These are phyloP conservation scores for Malassezia pachydermatis DNA, from an alignment of 1,284 basidiomycete species.

Conservation along the genomic window DNA sequence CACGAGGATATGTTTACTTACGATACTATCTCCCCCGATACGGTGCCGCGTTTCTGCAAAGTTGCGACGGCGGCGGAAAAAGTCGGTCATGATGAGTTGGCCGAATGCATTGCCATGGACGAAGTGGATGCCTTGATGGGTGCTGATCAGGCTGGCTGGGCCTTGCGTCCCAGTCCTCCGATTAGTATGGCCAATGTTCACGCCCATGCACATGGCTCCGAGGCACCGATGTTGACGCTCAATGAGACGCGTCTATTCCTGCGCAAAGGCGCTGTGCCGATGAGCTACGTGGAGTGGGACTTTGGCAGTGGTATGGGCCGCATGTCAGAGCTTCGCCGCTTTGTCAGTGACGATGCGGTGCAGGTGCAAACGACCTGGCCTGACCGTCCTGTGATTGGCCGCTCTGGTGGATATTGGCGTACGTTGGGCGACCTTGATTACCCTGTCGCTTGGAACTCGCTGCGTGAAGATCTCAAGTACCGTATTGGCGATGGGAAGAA, in stretches of 20 bases:
- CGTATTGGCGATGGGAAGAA: slow-evolving; percentile 8
- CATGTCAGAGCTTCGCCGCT: slow-evolving; percentile 24
- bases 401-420: slow-evolving; percentile 34
- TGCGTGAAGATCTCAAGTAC: slow-evolving; percentile 26
- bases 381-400: slow-evolving; percentile 24
- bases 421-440: slow-evolving; percentile 30
- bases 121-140: slow-evolving; percentile 3
- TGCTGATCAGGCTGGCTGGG: slow-evolving; percentile 3
- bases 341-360: slow-evolving; percentile 19
- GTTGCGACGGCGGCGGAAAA: background rate
- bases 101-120: slow-evolving; percentile 14
- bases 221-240: slow-evolving; percentile 15
- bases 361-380: slow-evolving; percentile 20
- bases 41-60: slow-evolving; percentile 6
- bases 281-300: slow-evolving; percentile 46
- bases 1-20: slow-evolving; percentile 1
- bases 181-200: slow-evolving; percentile 2
- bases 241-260: slow-evolving; percentile 37
- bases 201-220: slow-evolving; percentile 4
- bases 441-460: slow-evolving; percentile 15
- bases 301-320: slow-evolving; percentile 28
- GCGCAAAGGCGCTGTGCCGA: slow-evolving; percentile 38
- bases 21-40: background rate
- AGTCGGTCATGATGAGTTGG: background rate
- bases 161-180: slow-evolving; percentile 4